Evolutionary conservation across 176 grass and related monocot genomes (phyloP), one percentile per base, ranked within the genome.

Genomic region (Oryza meyeriana): DNA sequence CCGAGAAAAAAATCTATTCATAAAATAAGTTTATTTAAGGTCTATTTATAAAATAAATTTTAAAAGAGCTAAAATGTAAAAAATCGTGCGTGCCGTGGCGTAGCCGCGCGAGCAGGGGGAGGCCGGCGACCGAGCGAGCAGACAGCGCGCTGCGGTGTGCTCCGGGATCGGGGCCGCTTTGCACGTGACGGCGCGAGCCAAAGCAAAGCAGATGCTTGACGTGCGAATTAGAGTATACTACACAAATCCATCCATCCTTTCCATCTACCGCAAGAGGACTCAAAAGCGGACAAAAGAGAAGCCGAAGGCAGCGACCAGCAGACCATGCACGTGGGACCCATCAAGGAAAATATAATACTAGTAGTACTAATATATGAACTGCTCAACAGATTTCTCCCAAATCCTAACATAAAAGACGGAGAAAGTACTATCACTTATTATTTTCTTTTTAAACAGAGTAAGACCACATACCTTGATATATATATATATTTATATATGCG

Each of bases 131-230:
- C 17, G 48, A 17, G 17, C 48, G 44, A 44, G 79, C 64, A 78
- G 75, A 64, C 75, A 32, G 74, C 35, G 35, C 35, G 5, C 35
- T 12, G 64, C 66, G 57, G 69, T 35, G 78, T 71, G 78, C 78
- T 76, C 50, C 69, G 80, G 80, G 76, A 88, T 88, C 69, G n/a
- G 17, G 62, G 71, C 71, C 34, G 64, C 87, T 86, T 81, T 81
- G 70, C 87, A 89, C 77, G 84, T 89, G 92, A 92, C 73, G 50
- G 50, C 27, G 77, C 4, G 12, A 17, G 29, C 58, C 89, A 55
- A 55, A n/a, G 50, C 86, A 73, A 89, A 89, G 90, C 28, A 76
- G 84, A 89, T 92, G 87, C 93, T 84, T 88, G 87, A 59, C 89
- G 86, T 92, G 89, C 69, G 50, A 42, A 69, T 64, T 79, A 64